Conservation (phyloP, 2,329 filamentous ascomycete genomes). For the Cryoendolithus antarcticus region DNA sequence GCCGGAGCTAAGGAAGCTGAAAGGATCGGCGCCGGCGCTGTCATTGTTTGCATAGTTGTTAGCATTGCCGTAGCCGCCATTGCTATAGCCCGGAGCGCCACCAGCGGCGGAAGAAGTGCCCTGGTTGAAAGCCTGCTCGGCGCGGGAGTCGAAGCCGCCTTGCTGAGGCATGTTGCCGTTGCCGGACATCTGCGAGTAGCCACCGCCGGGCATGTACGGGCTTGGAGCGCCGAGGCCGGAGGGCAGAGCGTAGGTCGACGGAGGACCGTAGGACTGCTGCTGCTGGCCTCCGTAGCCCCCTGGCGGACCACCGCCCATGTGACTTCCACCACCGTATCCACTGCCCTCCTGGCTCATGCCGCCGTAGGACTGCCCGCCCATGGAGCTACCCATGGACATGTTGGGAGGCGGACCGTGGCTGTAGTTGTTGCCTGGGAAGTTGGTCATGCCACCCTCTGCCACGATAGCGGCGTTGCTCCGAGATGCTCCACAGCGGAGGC, state of each 20-base stretch:
- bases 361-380: slow-evolving; percentile 17
- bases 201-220: slow-evolving; percentile 65
- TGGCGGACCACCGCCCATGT: slow-evolving; percentile 47
- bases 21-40: slow-evolving; percentile 52
- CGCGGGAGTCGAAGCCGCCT: slow-evolving; percentile 83
- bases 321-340: slow-evolving; percentile 55
- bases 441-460: slow-evolving; percentile 66
- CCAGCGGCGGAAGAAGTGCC: slow-evolving; percentile 69
- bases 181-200: slow-evolving; percentile 44
- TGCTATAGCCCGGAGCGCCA: slow-evolving; percentile 42
- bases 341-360: slow-evolving; percentile 48
- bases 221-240: slow-evolving; percentile 71
- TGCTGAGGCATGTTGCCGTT: slow-evolving; percentile 56
- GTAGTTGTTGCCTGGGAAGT: slow-evolving; percentile 15
- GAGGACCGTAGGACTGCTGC: slow-evolving; percentile 60
- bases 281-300: slow-evolving; percentile 47
- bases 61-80: slow-evolving; percentile 34
- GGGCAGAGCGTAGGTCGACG: slow-evolving; percentile 79
- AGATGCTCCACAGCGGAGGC: slow-evolving; percentile 87
- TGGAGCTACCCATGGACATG: slow-evolving; percentile 51
- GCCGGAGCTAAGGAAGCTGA: slow-evolving; percentile 64
- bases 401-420: slow-evolving; percentile 63
- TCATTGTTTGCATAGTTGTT: slow-evolving; percentile 33
- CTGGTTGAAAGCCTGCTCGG: slow-evolving; percentile 75
- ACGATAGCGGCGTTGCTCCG: slow-evolving; percentile 88